phyloP scores from a whole-genome alignment of 1,139 yeast species.

The Pichia sp. region DNA sequence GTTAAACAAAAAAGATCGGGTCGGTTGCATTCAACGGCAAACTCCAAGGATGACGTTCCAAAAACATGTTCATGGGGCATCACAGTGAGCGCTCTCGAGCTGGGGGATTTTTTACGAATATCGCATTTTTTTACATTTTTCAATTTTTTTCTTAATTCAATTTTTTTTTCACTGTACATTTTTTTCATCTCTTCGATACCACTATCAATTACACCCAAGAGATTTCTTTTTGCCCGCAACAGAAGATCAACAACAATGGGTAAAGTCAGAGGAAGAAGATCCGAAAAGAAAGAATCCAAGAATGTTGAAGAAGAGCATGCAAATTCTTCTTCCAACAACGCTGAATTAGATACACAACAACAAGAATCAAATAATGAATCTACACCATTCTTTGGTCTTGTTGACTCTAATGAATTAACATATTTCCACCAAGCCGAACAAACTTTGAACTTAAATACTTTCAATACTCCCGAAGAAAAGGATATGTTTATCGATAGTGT shows the following conservation, averaged over 20 bases:
- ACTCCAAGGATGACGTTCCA: no score
- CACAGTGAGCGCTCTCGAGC: no score
- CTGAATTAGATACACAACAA: not conserved
- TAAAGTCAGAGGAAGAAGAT: conserved; percentile 71
- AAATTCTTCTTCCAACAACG: not conserved
- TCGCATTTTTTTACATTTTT: not conserved
- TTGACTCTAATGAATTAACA: conserved; percentile 80
- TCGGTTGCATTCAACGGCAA: no score
- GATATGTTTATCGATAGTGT: conserved; percentile 71
- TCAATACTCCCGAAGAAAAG: conserved; percentile 72
- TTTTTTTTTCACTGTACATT: not conserved
- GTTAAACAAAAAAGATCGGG: not conserved
- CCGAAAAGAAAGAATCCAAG: conserved; percentile 34
- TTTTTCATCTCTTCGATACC: no score
- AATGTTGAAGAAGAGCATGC: conserved; percentile 12
- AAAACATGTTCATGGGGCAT: not conserved
- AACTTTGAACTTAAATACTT: conserved; percentile 77
- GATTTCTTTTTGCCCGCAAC: no score
- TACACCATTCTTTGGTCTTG: conserved; percentile 76
- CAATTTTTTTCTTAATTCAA: not conserved
- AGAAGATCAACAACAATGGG: no score
- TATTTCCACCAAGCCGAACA: conserved; percentile 93
- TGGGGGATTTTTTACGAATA: not conserved
- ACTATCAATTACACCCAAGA: no score
- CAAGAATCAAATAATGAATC: conserved; percentile 12